Evolutionary conservation across 805 yeast genomes (phyloP), one percentile per base, ranked within the genome.

Genomic region (Saccharomycopsis fodiens): DNA sequence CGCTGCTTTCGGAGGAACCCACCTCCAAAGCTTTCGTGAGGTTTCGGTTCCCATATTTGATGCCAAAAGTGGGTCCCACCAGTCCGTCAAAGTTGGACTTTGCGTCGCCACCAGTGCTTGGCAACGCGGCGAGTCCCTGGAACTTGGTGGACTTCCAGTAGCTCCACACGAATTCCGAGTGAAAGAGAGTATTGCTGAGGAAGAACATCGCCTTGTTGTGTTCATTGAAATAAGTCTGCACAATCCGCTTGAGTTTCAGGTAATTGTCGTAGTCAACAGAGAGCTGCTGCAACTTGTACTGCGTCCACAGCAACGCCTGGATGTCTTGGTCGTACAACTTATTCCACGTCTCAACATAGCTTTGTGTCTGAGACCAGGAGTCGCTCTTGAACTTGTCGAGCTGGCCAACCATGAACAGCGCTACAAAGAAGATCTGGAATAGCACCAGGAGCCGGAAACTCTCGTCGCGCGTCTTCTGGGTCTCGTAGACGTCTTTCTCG

Each of bases 21-120:
- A 25, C 29, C 10, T 25, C 29, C 6, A 48, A 23, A 16, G 43
- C 34, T 21, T 50, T 50, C 5, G 53, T 39, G 4, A 50, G 12
- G 35, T 46, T 47, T 32, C 53, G 34, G 25, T 47, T 50, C 20
- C 53, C 53, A 27, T 40, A 46, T 23, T 37, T 31, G 20, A 50
- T 46, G 3, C 31, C 50, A 50, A 50, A 50, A 22, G 31, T 12
- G n/a, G n/a, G n/a, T n/a, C n/a, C n/a, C n/a, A n/a, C n/a, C n/a
- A n/a, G n/a, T n/a, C n/a, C n/a, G n/a, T n/a, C n/a, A n/a, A n/a
- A n/a, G n/a, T n/a, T n/a, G n/a, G n/a, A n/a, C n/a, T n/a, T n/a
- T n/a, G n/a, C n/a, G n/a, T n/a, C n/a, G n/a, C n/a, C n/a, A n/a
- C n/a, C n/a, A n/a, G n/a, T n/a, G n/a, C n/a, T n/a, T n/a, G 17